Conservation (phyloP, 2,329 filamentous ascomycete genomes). For the Talaromyces rugulosus region DNA sequence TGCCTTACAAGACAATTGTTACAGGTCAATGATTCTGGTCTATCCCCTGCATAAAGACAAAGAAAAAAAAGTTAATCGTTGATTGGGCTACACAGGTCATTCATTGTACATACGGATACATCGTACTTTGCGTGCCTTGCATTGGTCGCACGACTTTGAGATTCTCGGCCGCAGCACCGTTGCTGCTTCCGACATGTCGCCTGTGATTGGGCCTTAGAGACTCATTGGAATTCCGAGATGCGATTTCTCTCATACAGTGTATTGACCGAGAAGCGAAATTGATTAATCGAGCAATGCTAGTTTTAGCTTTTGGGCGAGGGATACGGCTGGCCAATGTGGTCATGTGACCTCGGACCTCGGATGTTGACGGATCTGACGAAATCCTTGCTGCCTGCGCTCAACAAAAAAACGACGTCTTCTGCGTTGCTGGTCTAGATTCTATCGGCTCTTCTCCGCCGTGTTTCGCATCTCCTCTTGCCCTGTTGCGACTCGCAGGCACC, state of each 20-base stretch:
- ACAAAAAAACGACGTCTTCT: neutral
- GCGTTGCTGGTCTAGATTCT: neutral
- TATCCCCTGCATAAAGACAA: constrained; percentile 1
- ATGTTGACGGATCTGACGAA: neutral
- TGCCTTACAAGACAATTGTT: constrained; percentile 24
- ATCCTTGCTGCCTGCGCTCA: neutral
- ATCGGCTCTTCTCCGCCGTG: neutral
- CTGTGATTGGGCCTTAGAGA: neutral
- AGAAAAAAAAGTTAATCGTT: neutral
- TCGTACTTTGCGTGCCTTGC: constrained; percentile 40
- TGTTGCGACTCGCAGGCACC: too few relatives aligned
- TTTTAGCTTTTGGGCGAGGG: neutral
- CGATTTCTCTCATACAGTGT: neutral
- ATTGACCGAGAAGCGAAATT: neutral
- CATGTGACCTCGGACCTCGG: neutral
- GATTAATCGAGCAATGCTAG: neutral
- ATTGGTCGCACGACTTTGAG: constrained; percentile 32
- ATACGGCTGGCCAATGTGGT: neutral
- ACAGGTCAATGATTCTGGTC: constrained; percentile 16
- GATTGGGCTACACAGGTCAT: neutral
- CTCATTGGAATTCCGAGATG: neutral
- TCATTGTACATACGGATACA: constrained; percentile 28
- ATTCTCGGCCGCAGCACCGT: constrained; percentile 15
- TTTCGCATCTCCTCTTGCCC: neutral
- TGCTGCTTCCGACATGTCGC: constrained; percentile 1